Percentiles rank a stretch among this genome's conserved stretches.
phyloP scores from a whole-genome alignment of 2,329 filamentous ascomycete species.

The Pseudogymnoascus sp. region DNA sequence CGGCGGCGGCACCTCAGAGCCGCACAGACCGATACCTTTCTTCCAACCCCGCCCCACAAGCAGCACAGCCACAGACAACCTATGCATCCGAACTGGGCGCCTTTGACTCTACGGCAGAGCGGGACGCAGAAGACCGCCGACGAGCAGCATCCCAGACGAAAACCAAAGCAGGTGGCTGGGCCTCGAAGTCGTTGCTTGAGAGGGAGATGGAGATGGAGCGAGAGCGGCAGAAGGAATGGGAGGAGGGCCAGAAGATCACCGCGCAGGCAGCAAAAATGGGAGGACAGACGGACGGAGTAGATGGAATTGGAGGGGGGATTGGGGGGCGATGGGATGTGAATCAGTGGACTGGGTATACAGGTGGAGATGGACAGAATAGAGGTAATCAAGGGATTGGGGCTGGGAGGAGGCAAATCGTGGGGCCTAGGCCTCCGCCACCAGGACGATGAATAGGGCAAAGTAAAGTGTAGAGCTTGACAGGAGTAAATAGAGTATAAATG shows the following conservation, averaged over 20 bases:
- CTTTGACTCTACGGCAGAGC: constrained; percentile 36
- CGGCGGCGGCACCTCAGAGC: constrained; percentile 24
- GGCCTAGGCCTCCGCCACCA: constrained; percentile 56
- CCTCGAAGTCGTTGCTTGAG: constrained; percentile 46
- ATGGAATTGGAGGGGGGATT: constrained; percentile 58
- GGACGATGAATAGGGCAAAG: constrained; percentile 22
- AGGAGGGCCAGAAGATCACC: constrained; percentile 60
- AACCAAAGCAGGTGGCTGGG: constrained; percentile 45
- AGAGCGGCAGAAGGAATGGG: constrained; percentile 56
- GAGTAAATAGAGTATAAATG: neutral
- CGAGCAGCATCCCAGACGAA: constrained; percentile 40
- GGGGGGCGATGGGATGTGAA: constrained; percentile 66
- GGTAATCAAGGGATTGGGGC: constrained; percentile 58
- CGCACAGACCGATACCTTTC: constrained; percentile 42
- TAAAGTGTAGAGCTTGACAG: neutral
- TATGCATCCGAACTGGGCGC: constrained; percentile 35
- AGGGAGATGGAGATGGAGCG: constrained; percentile 53
- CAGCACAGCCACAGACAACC: constrained; percentile 28
- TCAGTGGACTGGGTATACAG: constrained; percentile 66
- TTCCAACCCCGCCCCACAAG: constrained; percentile 37
- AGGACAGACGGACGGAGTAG: constrained; percentile 40
- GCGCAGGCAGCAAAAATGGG: constrained; percentile 44
- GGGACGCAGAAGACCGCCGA: constrained; percentile 40
- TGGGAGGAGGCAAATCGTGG: constrained; percentile 68
- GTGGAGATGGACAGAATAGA: constrained; percentile 65